These are phyloP conservation scores for Phtheirospermum japonicum DNA, from an alignment of 257 asterid genomes.

Conservation along the genomic window DNA sequence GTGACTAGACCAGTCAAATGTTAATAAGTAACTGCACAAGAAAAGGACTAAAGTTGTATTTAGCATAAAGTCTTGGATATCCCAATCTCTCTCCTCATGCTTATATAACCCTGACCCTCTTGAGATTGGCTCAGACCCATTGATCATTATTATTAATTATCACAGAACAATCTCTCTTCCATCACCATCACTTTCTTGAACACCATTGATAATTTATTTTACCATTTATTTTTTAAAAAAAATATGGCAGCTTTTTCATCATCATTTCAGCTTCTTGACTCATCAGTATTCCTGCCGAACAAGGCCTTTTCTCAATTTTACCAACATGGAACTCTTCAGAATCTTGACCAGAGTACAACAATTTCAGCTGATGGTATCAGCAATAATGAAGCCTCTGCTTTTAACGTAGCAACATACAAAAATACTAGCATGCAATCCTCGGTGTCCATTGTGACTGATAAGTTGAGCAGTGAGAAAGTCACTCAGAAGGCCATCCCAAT, in stretches of 20 bases:
- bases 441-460: too few relatives aligned
- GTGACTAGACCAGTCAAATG: too few relatives aligned
- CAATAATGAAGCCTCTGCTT: neutral
- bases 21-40: too few relatives aligned
- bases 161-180: constrained; percentile 33
- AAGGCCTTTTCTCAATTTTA: constrained; percentile 29
- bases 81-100: too few relatives aligned
- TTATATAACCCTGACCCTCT: too few relatives aligned
- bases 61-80: too few relatives aligned
- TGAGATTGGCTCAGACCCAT: too few relatives aligned
- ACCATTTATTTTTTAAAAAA: too few relatives aligned
- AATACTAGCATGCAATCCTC: neutral
- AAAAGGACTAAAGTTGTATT: too few relatives aligned
- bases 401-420: neutral
- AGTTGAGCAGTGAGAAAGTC: too few relatives aligned
- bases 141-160: too few relatives aligned
- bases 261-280: constrained; percentile 34
- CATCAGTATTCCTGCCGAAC: constrained; percentile 29
- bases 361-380: neutral
- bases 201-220: neutral
- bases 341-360: constrained; percentile 28
- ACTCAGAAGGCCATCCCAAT: too few relatives aligned
- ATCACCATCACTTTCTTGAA: constrained; percentile 43
- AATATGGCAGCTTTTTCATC: constrained; percentile 47
- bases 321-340: constrained; percentile 22